Evolutionary conservation across 2,329 filamentous ascomycete species (phyloP), one percentile per base, ranked within the genome.

Genomic region (Xylaria multiplex): DNA sequence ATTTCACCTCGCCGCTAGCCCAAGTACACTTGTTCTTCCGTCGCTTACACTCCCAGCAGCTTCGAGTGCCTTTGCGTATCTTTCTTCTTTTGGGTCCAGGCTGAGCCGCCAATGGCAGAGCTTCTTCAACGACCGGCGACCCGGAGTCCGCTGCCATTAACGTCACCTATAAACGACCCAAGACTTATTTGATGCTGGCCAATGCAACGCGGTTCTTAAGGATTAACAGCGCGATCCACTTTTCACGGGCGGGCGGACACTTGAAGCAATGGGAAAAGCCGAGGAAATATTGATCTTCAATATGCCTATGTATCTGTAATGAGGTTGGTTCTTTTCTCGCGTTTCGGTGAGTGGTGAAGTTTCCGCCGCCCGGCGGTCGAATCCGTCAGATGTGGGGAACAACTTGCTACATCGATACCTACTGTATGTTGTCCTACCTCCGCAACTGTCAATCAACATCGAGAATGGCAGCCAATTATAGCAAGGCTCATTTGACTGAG

Each of bases 41-140:
- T 42, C 67, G 60, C n/a, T 69, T 69, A 11, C 67, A 69, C 35
- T 67, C 67, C 67, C 67, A 69, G 52, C 64, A 69, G 57, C 67
- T 69, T 32, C 65, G 57, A 2, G 67, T 69, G 30, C 67, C 64
- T 32, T 69, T 69, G 9, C 65, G 67, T 45, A 69, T 32, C 27
- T 62, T 64, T n/a, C 67, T 59, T 49, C 56, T 65, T 16, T 58
- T 64, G 14, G 27, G 52, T 6, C 42, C 57, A 24, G 56, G 27
- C 32, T 50, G 40, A n/a, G 45, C 45, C 43, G 50, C 16, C 35
- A 27, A 45, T 35, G 62, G 55, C 24, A 43, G 19, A 42, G 58
- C 27, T 27, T 27, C 37, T 13, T 63, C 50, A 9, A 37, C 59
- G 24, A 43, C 54, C 62, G 62, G 37, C 9, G 58, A 56, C 40